A percentile compares a stretch with the other conserved stretches of the same genome.
phyloP scores from a whole-genome alignment of 2,329 filamentous ascomycete genomes.

The Arthroderma sp. region DNA sequence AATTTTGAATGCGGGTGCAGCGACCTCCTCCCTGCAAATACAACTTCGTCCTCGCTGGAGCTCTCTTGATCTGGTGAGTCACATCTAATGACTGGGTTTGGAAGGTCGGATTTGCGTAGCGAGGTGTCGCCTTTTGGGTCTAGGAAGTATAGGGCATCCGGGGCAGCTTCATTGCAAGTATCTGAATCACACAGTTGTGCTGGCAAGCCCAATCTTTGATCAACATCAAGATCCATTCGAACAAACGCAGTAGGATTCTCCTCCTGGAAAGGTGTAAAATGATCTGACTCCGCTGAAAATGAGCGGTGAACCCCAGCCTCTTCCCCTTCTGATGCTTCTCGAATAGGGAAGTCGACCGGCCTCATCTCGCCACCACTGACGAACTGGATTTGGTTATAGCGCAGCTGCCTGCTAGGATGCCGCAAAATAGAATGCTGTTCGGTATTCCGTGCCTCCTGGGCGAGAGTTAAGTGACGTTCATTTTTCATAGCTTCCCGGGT shows the following conservation, averaged over 20 bases:
- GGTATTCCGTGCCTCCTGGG: slow-evolving; percentile 47
- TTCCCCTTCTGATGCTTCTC: slow-evolving; percentile 4
- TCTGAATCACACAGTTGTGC: too few species aligned
- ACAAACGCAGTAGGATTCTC: too few species aligned
- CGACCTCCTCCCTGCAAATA: slow-evolving; percentile 23
- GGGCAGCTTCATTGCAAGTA: background rate
- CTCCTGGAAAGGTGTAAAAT: too few species aligned
- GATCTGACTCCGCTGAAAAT: too few species aligned
- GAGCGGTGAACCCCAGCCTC: too few species aligned
- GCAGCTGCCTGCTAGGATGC: slow-evolving; percentile 37
- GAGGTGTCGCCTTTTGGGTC: slow-evolving; percentile 20
- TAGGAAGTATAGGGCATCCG: slow-evolving; percentile 19
- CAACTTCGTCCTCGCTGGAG: slow-evolving; percentile 53
- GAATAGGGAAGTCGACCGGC: slow-evolving; percentile 17
- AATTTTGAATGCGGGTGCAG: too few species aligned
- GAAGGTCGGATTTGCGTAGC: slow-evolving; percentile 13
- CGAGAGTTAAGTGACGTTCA: slow-evolving; percentile 29
- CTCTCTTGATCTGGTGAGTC: slow-evolving; percentile 33
- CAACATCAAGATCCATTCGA: background rate
- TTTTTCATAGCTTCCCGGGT: too few species aligned
- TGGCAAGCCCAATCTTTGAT: too few species aligned
- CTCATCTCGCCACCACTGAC: slow-evolving; percentile 44
- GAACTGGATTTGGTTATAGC: slow-evolving; percentile 45
- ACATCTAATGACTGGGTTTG: slow-evolving; percentile 13
- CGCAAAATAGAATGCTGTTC: slow-evolving; percentile 35